Base-by-base conservation (phyloP, 1,139 yeast genomes). In the Eremothecium cymbalariae region DNA sequence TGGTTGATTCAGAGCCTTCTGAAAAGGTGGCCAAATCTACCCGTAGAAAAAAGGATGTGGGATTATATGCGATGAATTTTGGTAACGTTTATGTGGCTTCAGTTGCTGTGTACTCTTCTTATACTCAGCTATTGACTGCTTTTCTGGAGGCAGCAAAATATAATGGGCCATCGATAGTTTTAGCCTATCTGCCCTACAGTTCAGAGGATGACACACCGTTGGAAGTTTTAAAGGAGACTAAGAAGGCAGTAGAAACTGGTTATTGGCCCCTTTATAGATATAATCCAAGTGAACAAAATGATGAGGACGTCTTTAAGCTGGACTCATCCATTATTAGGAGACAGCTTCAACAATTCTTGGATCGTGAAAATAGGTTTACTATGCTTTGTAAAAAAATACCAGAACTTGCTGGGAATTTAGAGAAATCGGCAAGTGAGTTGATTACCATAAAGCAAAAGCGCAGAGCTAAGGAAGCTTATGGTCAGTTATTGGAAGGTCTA, bases 181-280 rank as follows among this genome's bases (percentile, higher is more conserved):
- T 90, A 47, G 97, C 96, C 6, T 86, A 88, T 58, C 68, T 88
- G 48, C 97, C 98, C 25, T 77, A 80, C 57, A 57, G 65, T 34
- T 60, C 68, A 18, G 94, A 82, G 53, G 60, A 63, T 30, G 85
- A 80, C 47, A 71, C 77, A 47, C 79, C 94, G 29, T 65, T 88
- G 46, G 71, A 76, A 16, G 76, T 86, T 31, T 68, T 88, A 46
- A 79, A 83, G 59, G 94, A 84, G 58, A 86, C 97, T 28, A 90
- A 88, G 61, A 67, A 65, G 45, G 94, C 95, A 15, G 94, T 88
- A 33, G 96, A 85, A 52, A 68, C 88, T 30, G 98, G 98, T 12
- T 80, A 80, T 64, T 86, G 96, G 95, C 98, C 98, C 33, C 70
- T 88, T 44, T 88, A 88, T 65, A 71, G 96, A 58, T 88, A 71